Evolutionary conservation across 495 filamentous ascomycete species (phyloP), one percentile per base, ranked within the genome.

Genomic region (Hyaloscypha finlandica): DNA sequence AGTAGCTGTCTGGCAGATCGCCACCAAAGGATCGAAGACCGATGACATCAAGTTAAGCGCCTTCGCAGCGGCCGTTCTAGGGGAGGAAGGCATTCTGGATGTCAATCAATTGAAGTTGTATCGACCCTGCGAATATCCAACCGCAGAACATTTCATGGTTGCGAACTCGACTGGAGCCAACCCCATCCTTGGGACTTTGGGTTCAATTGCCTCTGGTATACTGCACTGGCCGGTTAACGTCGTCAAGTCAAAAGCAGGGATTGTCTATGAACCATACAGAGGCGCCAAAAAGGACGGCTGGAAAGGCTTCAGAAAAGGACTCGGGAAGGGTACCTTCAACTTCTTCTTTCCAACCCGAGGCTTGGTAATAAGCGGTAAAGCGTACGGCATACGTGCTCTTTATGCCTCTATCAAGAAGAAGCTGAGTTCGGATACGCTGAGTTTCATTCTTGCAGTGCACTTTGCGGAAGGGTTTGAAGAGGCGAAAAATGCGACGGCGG

Each of bases 321-420:
- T 94, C 1, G 90, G 88, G 0, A 92, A 89, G 78, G 92, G 92
- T 2, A 64, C 92, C 1, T 86, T 89, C 3, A 90, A 92, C 0
- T 81, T 93, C 19, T 80, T 92, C 6, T 81, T 93, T 6, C 61
- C 39, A 8, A 6, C n/a, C 32, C 22, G 59, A 55, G 63, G 55
- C 9, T 42, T 66, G 79, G 39, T 90, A 19, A 89, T 84, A 81
- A 81, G 83, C 1, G 71, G 92, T 8, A 87, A 86, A 0, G 89
- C 87, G 5, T 93, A 92, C 68, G 83, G 88, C 2, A 83, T 91
- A 75, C 85, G 87, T 56, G 92, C 91, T 2, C 76, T 93, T 3
- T 88, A 90, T 74, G 86, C 88, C 45, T 86, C 90, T 66, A 80
- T 93, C 22, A 83, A 87, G 53, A 87, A 83, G 33, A 72, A 81